These are phyloP conservation scores for Dendrocalamus latiflorus DNA, from an alignment of 202 grass and related monocot species.

Conservation along the genomic window DNA sequence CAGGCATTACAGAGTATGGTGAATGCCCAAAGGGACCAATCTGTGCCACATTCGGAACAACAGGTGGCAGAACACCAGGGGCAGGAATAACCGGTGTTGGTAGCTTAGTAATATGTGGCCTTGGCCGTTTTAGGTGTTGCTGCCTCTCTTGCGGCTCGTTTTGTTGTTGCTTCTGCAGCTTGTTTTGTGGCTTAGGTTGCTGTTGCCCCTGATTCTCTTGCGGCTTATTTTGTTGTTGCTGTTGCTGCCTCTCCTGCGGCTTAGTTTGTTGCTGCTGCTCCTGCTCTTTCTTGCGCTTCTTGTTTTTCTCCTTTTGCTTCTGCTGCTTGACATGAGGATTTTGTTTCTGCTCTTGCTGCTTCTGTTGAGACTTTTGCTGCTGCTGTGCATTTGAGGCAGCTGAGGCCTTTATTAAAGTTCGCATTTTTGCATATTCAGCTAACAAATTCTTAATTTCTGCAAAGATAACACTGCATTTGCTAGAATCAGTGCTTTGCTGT, in stretches of 20 bases:
- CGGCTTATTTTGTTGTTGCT: neutral
- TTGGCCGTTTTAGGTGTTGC: neutral
- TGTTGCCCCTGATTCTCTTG: neutral
- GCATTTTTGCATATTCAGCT: conserved; percentile 22
- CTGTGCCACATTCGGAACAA: neutral
- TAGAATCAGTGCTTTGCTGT: conserved; percentile 23
- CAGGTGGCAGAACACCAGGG: neutral
- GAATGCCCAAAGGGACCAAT: neutral
- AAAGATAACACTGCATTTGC: neutral
- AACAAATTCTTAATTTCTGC: conserved; percentile 35
- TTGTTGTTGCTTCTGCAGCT: neutral
- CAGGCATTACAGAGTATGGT: conserved; percentile 7
- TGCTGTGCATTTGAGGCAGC: neutral
- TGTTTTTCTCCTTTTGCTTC: conserved; percentile 4
- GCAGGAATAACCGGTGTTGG: neutral
- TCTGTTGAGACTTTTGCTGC: neutral
- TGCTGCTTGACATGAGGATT: neutral
- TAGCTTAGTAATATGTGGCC: neutral
- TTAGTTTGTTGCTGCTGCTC: neutral
- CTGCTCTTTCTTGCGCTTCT: conserved; percentile 32
- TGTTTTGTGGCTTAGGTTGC: neutral
- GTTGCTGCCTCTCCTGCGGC: neutral
- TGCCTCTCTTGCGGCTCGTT: neutral
- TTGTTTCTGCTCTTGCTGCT: neutral
- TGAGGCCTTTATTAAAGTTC: neutral